phyloP scores from a whole-genome alignment of 2,329 filamentous ascomycete genomes.

The Aspergillus sp. region DNA sequence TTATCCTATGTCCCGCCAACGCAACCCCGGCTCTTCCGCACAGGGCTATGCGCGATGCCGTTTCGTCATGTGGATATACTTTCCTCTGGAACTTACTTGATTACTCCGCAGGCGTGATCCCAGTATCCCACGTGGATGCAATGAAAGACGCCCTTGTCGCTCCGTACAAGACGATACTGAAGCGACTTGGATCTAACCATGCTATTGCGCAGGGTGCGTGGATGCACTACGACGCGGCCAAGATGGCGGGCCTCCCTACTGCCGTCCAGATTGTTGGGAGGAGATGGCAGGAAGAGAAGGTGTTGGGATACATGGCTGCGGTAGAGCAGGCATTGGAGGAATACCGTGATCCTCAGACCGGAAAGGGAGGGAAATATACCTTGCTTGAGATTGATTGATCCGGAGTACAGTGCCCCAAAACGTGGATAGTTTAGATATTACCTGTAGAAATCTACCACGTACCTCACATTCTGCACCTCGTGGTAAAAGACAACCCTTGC shows the following conservation, averaged over 20 bases:
- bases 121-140: conserved; percentile 74
- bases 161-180: conserved; percentile 39
- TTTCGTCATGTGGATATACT: conserved; percentile 84
- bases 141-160: conserved; percentile 58
- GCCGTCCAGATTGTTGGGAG: conserved; percentile 77
- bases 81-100: conserved; percentile 92
- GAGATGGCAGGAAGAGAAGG: conserved; percentile 79
- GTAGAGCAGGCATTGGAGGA: conserved; percentile 66
- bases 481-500: too few relatives aligned
- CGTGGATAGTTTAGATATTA: too few relatives aligned
- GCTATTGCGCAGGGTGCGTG: conserved; percentile 77
- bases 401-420: background rate
- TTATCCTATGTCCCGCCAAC: conserved; percentile 77
- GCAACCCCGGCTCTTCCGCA: conserved; percentile 85
- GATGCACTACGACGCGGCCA: conserved; percentile 71
- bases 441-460: too few relatives aligned
- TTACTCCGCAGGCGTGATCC: conserved; percentile 75
- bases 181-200: conserved; percentile 52
- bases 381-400: conserved; percentile 32
- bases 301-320: conserved; percentile 70
- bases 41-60: conserved; percentile 75
- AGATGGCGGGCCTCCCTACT: conserved; percentile 83
- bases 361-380: conserved; percentile 28
- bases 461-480: too few relatives aligned
- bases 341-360: conserved; percentile 25